These are phyloP conservation scores for Cyberlindnera galapagoensis DNA, from an alignment of 805 yeast genomes.

Conservation along the genomic window DNA sequence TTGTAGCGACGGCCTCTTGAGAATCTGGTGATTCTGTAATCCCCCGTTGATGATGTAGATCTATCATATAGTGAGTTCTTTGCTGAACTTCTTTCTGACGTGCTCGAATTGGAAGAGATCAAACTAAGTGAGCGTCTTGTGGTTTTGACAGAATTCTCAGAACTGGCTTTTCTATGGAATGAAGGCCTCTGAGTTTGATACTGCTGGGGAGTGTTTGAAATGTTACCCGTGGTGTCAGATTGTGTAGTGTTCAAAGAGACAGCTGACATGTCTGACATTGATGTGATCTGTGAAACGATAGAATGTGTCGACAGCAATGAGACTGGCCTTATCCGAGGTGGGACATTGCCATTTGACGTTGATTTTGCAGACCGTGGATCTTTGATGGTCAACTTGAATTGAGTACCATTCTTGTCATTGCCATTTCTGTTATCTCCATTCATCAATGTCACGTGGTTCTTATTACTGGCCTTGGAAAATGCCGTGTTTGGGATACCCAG, in stretches of 20 bases:
- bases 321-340: slow-evolving; percentile 33
- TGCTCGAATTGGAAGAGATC: slow-evolving; percentile 32
- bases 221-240: too few species aligned
- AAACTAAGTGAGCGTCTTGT: slow-evolving; percentile 30
- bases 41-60: slow-evolving; percentile 26
- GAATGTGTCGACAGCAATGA: slow-evolving; percentile 49
- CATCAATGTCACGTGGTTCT: background rate
- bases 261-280: slow-evolving; percentile 44
- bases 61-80: slow-evolving; percentile 35
- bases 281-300: slow-evolving; percentile 38
- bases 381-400: slow-evolving; percentile 14
- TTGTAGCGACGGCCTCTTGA: slow-evolving; percentile 15
- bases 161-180: slow-evolving; percentile 16
- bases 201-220: too few species aligned
- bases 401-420: slow-evolving; percentile 22
- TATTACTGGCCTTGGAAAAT: slow-evolving; percentile 1
- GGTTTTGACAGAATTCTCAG: slow-evolving; percentile 20
- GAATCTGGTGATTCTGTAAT: slow-evolving; percentile 18
- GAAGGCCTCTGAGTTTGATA: slow-evolving; percentile 15
- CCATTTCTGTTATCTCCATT: slow-evolving; percentile 1
- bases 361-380: slow-evolving; percentile 26
- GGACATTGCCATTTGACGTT: slow-evolving; percentile 3
- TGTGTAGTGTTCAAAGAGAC: slow-evolving; percentile 16
- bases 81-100: slow-evolving; percentile 33
- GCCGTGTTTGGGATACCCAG: slow-evolving; percentile 1